Conservation (phyloP, 2,329 filamentous ascomycete species). For the Colletotrichum eleusines region DNA sequence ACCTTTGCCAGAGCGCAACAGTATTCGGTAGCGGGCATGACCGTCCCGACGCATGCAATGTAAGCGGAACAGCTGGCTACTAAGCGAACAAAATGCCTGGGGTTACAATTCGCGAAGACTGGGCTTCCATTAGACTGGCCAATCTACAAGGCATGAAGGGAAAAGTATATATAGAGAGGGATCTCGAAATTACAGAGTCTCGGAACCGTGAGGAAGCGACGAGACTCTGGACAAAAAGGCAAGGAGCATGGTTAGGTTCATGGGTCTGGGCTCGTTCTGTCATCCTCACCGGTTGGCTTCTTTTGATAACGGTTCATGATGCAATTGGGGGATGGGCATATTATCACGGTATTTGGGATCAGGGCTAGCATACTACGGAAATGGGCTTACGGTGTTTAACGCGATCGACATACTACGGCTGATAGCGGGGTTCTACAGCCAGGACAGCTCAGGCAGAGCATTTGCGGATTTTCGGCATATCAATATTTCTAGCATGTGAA, state of each 20-base stretch:
- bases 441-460: constrained; percentile 35
- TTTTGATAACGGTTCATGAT: constrained; percentile 11
- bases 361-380: constrained; percentile 20
- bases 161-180: constrained; percentile 6
- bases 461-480: background rate
- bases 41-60: constrained; percentile 37
- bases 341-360: constrained; percentile 7
- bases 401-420: constrained; percentile 24
- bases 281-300: background rate
- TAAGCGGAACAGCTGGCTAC: constrained; percentile 37
- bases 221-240: constrained; percentile 8
- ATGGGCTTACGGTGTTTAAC: constrained; percentile 23
- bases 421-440: constrained; percentile 40
- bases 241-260: constrained; percentile 20
- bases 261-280: background rate
- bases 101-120: background rate
- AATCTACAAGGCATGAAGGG: background rate
- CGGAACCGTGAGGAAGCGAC: constrained; percentile 8
- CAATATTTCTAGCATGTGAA: background rate
- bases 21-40: constrained; percentile 41
- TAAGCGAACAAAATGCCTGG: constrained; percentile 20
- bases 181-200: constrained; percentile 11
- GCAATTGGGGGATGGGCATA: background rate
- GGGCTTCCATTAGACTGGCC: background rate
- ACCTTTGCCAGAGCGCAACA: constrained; percentile 52